Conservation (phyloP, 176 grass and related monocot species). For the Poa pratensis region DNA sequence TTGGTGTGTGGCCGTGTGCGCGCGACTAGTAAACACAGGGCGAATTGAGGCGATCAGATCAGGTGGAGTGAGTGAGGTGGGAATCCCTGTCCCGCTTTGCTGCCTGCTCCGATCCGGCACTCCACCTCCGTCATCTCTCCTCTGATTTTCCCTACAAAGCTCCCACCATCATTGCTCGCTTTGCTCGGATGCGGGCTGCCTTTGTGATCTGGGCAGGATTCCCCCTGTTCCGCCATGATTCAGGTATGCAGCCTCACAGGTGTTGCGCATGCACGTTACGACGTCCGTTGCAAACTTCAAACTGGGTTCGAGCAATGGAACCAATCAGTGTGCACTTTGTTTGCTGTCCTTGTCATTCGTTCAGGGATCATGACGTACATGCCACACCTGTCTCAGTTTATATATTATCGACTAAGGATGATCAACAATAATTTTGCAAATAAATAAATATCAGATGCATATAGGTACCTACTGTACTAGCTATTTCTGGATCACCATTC, state of each 20-base stretch:
- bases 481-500: not conserved
- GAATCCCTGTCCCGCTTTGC: constrained; percentile 15
- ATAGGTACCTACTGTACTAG: not conserved
- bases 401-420: not conserved
- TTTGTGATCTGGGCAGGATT: no score
- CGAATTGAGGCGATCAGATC: not conserved
- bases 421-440: not conserved
- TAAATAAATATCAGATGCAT: not conserved
- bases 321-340: not conserved
- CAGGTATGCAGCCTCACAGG: not conserved
- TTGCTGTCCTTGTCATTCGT: not conserved
- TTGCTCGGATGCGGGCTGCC: no score
- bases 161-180: no score
- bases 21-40: not conserved
- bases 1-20: not conserved
- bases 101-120: constrained; percentile 39
- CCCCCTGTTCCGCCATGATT: not conserved
- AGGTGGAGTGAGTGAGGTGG: not conserved
- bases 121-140: not conserved
- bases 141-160: no score
- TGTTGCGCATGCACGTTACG: not conserved
- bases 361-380: constrained; percentile 3
- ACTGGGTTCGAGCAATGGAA: not conserved
- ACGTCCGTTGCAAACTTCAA: not conserved
- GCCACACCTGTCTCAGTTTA: constrained; percentile 17